These are phyloP conservation scores for Colletotrichum echinochloae DNA, from an alignment of 2,329 filamentous ascomycete genomes.

Conservation along the genomic window DNA sequence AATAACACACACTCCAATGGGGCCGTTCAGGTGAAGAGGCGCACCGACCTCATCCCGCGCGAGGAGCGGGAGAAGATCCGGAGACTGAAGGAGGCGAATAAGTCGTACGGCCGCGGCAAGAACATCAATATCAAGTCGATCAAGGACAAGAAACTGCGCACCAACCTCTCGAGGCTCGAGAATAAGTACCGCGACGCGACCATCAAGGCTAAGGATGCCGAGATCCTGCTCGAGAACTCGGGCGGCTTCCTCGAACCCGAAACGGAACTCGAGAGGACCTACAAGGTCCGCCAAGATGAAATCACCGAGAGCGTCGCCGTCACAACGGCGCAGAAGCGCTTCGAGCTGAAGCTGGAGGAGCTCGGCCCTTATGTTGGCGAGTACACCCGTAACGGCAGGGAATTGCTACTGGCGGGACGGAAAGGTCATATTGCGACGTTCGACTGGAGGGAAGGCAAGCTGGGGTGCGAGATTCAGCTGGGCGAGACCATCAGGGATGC, in stretches of 20 bases:
- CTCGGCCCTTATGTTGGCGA: slow-evolving; percentile 90
- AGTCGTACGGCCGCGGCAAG: slow-evolving; percentile 86
- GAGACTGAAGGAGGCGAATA: slow-evolving; percentile 72
- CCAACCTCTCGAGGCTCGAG: slow-evolving; percentile 83
- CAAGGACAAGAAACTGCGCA: slow-evolving; percentile 89
- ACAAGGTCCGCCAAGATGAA: slow-evolving; percentile 90
- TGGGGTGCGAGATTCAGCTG: slow-evolving; percentile 91
- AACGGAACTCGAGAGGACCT: slow-evolving; percentile 88
- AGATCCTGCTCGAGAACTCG: slow-evolving; percentile 91
- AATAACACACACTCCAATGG: slow-evolving; percentile 61
- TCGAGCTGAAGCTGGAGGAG: slow-evolving; percentile 85
- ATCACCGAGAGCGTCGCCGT: slow-evolving; percentile 80
- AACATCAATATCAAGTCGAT: slow-evolving; percentile 78
- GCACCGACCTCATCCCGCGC: slow-evolving; percentile 65
- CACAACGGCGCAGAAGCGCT: slow-evolving; percentile 91
- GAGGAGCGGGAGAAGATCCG: slow-evolving; percentile 63
- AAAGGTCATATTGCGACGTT: slow-evolving; percentile 97
- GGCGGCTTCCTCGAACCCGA: slow-evolving; percentile 90
- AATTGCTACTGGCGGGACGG: slow-evolving; percentile 85
- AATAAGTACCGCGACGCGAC: slow-evolving; percentile 84
- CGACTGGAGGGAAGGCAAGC: slow-evolving; percentile 93
- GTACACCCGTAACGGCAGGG: slow-evolving; percentile 89
- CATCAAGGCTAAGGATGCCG: slow-evolving; percentile 90
- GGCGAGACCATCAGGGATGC: slow-evolving; percentile 91
- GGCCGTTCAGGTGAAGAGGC: slow-evolving; percentile 62